phyloP scores from a whole-genome alignment of 2,329 filamentous ascomycete species.

The Parastagonospora nodorum region DNA sequence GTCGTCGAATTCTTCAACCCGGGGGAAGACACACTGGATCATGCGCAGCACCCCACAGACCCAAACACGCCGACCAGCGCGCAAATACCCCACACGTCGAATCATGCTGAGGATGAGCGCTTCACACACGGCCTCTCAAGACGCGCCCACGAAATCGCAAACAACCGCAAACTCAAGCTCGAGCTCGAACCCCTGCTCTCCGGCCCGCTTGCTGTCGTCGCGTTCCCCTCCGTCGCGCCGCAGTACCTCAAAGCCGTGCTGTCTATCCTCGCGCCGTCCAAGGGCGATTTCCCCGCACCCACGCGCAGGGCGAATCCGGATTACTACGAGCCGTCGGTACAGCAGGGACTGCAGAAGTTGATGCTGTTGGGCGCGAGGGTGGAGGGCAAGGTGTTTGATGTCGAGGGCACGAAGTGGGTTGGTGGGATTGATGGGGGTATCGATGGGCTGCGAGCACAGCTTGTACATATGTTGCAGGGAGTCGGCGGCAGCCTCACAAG shows the following conservation, averaged over 20 bases:
- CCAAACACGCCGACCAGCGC: constrained; percentile 42
- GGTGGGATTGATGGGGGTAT: constrained; percentile 81
- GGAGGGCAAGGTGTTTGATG: constrained; percentile 83
- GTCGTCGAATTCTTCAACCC: constrained; percentile 79
- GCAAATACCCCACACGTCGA: constrained; percentile 35
- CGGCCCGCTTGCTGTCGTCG: constrained; percentile 79
- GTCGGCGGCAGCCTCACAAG: constrained; percentile 77
- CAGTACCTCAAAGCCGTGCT: constrained; percentile 82
- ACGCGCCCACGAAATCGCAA: constrained; percentile 57
- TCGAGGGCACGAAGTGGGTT: constrained; percentile 71
- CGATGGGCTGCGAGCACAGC: constrained; percentile 77
- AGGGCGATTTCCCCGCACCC: constrained; percentile 75
- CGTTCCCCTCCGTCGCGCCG: constrained; percentile 82
- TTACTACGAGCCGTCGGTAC: constrained; percentile 79
- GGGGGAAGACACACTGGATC: constrained; percentile 19
- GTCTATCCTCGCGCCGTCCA: constrained; percentile 72
- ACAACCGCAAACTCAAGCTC: constrained; percentile 58
- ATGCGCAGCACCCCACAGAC: constrained; percentile 35
- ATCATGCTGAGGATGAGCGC: constrained; percentile 55
- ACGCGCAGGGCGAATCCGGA: constrained; percentile 75
- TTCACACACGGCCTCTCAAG: constrained; percentile 65
- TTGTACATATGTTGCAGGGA: constrained; percentile 80
- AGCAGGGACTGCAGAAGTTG: constrained; percentile 83
- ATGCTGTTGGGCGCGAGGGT: constrained; percentile 84
- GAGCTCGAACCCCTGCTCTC: constrained; percentile 76